Evolutionary conservation across 495 filamentous ascomycete species (phyloP).

Genomic region (Penicillium odoratum): DNA sequence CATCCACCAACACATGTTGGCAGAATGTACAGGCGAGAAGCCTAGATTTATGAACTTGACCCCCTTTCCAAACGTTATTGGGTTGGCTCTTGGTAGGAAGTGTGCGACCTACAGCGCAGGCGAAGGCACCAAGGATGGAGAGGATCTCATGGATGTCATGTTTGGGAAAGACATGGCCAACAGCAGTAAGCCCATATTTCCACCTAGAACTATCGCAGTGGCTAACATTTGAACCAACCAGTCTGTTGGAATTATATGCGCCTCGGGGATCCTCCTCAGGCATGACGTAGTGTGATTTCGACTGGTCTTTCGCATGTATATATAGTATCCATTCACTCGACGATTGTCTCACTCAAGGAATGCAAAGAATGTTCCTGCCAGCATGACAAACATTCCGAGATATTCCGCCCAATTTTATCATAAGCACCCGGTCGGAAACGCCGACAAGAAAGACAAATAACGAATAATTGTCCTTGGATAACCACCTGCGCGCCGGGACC

Average conservation of each 20-base stretch:
- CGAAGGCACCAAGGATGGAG: conserved; percentile 52
- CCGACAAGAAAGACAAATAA: conserved; percentile 34
- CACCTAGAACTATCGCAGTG: neutral
- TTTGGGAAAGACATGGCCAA: conserved; percentile 70
- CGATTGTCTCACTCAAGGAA: neutral
- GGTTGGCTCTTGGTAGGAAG: conserved; percentile 63
- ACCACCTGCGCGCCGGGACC: conserved; percentile 30
- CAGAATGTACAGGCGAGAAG: conserved; percentile 29
- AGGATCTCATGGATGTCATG: conserved; percentile 57
- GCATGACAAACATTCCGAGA: conserved; percentile 14
- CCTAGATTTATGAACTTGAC: conserved; percentile 46
- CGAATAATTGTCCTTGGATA: conserved; percentile 21
- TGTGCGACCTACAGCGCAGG: conserved; percentile 58
- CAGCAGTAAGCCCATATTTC: conserved; percentile 35
- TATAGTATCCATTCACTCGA: neutral
- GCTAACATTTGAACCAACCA: conserved; percentile 36
- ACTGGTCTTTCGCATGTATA: neutral
- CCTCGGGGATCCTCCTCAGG: conserved; percentile 36
- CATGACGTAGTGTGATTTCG: conserved; percentile 8
- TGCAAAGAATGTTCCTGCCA: conserved; percentile 5
- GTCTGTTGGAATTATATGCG: conserved; percentile 59
- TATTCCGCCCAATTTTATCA: conserved; percentile 17
- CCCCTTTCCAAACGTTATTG: conserved; percentile 62
- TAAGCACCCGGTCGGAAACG: conserved; percentile 20
- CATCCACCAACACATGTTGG: conserved; percentile 57